These are phyloP conservation scores for Pichia sp. DNA, from an alignment of 1,139 yeast genomes.

Conservation along the genomic window DNA sequence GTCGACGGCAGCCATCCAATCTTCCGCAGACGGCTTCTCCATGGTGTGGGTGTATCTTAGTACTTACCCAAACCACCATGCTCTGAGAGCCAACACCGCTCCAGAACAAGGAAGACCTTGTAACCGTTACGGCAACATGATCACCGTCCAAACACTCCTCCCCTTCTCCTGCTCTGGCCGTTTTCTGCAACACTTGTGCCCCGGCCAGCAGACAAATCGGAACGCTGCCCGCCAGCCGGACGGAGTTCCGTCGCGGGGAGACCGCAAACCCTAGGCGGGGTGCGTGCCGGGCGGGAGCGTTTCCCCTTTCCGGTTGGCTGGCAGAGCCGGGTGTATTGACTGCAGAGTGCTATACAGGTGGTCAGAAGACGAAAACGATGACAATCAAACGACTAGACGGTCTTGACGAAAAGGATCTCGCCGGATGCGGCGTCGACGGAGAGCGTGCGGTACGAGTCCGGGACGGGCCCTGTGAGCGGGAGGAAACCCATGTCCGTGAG, in stretches of 20 bases:
- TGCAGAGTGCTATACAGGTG: background rate
- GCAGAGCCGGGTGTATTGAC: background rate
- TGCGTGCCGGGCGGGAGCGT: background rate
- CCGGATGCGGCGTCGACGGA: background rate
- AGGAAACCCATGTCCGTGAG: conserved; percentile 16
- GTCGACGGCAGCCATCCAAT: conserved; percentile 53
- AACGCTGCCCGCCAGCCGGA: background rate
- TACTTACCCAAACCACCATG: too few species aligned
- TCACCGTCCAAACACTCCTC: too few species aligned
- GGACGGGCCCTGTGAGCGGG: background rate
- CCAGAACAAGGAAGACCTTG: too few species aligned
- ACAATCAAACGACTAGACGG: background rate
- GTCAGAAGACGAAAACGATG: too few species aligned
- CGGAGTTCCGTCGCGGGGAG: background rate
- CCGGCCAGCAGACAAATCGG: background rate
- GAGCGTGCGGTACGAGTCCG: background rate
- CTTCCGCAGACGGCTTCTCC: background rate
- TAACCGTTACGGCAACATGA: too few species aligned
- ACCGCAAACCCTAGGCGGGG: background rate
- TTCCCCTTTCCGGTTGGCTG: background rate
- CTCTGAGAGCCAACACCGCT: too few species aligned
- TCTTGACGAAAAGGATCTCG: background rate
- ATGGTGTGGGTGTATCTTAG: too few species aligned
- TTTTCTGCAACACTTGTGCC: too few species aligned
- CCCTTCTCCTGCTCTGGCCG: too few species aligned